phyloP scores from a whole-genome alignment of 2,329 filamentous ascomycete genomes.

The Pseudogymnoascus sp. region DNA sequence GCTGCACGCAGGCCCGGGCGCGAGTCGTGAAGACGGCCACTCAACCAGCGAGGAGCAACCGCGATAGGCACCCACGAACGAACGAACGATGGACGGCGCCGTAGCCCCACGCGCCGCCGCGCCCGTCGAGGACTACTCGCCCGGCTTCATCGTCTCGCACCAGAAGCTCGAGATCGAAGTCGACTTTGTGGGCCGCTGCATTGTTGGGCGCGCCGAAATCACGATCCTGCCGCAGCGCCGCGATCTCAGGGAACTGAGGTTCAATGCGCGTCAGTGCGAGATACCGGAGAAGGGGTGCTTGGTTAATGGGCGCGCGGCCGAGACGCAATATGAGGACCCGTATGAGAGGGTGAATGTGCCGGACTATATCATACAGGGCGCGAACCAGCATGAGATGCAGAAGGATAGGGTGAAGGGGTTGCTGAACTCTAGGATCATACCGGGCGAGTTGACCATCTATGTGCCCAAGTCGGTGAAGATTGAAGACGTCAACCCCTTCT shows the following conservation, averaged over 20 bases:
- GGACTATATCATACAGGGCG: slow-evolving; percentile 51
- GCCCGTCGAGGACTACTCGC: slow-evolving; percentile 9
- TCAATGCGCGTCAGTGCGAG: slow-evolving; percentile 57
- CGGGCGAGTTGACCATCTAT: slow-evolving; percentile 51
- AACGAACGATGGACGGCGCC: neutral
- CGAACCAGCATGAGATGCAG: slow-evolving; percentile 69
- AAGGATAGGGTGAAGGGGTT: slow-evolving; percentile 52
- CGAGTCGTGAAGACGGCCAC: slow-evolving; percentile 5
- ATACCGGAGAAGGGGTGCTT: slow-evolving; percentile 49
- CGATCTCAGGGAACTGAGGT: slow-evolving; percentile 49
- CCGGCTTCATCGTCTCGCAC: slow-evolving; percentile 54
- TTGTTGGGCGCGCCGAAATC: slow-evolving; percentile 76
- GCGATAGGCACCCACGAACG: neutral
- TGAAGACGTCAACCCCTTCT: slow-evolving; percentile 50
- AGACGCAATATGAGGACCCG: slow-evolving; percentile 45
- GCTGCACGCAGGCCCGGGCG: neutral
- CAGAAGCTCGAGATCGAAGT: slow-evolving; percentile 87
- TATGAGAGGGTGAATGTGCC: slow-evolving; percentile 60
- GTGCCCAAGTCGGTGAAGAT: slow-evolving; percentile 56
- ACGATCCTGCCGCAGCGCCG: slow-evolving; percentile 54
- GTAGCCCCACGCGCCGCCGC: neutral
- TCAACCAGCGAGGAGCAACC: neutral
- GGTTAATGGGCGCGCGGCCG: slow-evolving; percentile 36
- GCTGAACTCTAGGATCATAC: slow-evolving; percentile 31
- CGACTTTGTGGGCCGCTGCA: slow-evolving; percentile 67